Conservation (phyloP, 2,329 filamentous ascomycete genomes). For the Penicillium sp. region DNA sequence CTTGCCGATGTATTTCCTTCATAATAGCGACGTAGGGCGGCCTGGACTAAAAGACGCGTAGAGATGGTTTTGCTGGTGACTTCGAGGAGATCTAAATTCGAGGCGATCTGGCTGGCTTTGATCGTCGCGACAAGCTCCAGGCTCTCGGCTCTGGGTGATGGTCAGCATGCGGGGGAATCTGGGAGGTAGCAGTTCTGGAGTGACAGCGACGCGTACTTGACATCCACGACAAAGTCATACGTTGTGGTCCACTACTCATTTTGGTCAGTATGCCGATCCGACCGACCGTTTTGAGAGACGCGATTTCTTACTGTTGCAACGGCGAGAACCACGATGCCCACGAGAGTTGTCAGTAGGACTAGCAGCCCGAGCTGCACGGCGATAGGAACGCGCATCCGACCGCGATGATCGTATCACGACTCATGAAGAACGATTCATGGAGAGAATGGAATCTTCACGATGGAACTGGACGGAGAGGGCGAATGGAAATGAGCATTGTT, state of each 20-base stretch:
- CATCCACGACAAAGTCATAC: slow-evolving; percentile 58
- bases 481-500: not conserved
- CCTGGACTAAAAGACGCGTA: slow-evolving; percentile 58
- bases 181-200: not conserved
- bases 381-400: slow-evolving; percentile 76
- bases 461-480: not conserved
- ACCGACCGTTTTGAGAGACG: not conserved
- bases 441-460: not conserved
- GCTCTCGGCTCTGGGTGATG: slow-evolving; percentile 49
- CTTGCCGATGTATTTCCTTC: slow-evolving; percentile 50
- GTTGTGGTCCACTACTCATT: slow-evolving; percentile 55
- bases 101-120: slow-evolving; percentile 77
- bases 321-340: slow-evolving; percentile 73
- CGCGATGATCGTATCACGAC: not conserved
- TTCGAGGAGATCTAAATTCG: slow-evolving; percentile 75
- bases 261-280: not conserved
- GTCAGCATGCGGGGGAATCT: slow-evolving; percentile 4
- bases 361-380: slow-evolving; percentile 80
- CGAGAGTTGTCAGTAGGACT: slow-evolving; percentile 71
- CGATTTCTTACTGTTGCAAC: slow-evolving; percentile 54
- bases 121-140: slow-evolving; percentile 78
- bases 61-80: slow-evolving; percentile 70
- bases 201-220: slow-evolving; percentile 41
- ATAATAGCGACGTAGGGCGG: slow-evolving; percentile 52
- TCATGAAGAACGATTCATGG: not conserved